Percentiles rank a stretch among this genome's conserved stretches.
phyloP scores from a whole-genome alignment of 75 land plant species.

The Sequoia sempervirens region DNA sequence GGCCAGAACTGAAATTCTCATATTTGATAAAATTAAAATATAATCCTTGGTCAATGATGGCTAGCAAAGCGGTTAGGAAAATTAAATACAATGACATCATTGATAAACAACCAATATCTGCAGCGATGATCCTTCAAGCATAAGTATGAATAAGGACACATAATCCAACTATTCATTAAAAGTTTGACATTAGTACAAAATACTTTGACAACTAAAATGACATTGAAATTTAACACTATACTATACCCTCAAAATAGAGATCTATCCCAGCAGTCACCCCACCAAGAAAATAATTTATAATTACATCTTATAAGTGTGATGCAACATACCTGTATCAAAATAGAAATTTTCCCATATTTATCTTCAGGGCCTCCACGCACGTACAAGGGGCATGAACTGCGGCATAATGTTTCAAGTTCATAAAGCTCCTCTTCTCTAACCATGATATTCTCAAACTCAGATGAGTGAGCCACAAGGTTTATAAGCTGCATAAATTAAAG shows the following conservation, averaged over 20 bases:
- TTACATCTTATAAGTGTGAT: background rate
- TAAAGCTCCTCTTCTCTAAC: constrained; percentile 95
- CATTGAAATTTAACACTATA: background rate
- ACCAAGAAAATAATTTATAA: background rate
- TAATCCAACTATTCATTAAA: background rate
- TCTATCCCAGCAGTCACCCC: too few species aligned
- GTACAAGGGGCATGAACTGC: constrained; percentile 75
- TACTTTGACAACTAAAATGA: background rate
- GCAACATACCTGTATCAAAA: constrained; percentile 84
- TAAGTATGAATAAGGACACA: background rate
- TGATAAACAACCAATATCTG: background rate
- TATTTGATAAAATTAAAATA: background rate
- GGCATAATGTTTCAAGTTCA: constrained; percentile 66
- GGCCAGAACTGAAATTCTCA: background rate
- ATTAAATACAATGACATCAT: background rate
- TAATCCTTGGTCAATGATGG: background rate
- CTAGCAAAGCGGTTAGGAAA: background rate
- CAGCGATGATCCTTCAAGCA: background rate
- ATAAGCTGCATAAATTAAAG: constrained; percentile 52
- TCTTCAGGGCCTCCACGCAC: constrained; percentile 80
- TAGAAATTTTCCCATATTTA: constrained; percentile 90
- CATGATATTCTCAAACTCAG: constrained; percentile 97
- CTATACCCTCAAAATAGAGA: background rate
- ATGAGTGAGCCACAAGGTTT: constrained; percentile 93
- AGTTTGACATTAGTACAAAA: background rate